A percentile compares a stretch with the other conserved stretches of the same genome.
phyloP scores from a whole-genome alignment of 352 stramenopile genomes.

The Phytophthora multivora region DNA sequence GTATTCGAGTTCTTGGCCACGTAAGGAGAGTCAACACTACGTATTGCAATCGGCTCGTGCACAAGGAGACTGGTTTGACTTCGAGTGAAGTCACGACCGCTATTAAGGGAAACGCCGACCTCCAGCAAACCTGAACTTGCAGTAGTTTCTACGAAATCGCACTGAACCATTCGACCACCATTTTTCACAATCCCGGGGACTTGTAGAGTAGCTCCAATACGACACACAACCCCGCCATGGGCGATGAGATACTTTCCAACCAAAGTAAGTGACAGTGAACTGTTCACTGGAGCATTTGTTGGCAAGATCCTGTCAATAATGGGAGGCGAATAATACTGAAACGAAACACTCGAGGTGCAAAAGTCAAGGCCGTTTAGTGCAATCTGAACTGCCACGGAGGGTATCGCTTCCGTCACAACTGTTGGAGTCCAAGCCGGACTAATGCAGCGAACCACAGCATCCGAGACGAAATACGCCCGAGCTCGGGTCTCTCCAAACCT shows the following conservation, averaged over 20 bases:
- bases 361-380: slow-evolving; percentile 35
- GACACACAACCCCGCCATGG: slow-evolving; percentile 34
- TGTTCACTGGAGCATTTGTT: slow-evolving; percentile 12
- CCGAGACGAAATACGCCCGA: slow-evolving; percentile 27
- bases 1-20: slow-evolving; percentile 20
- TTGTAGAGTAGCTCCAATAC: slow-evolving; percentile 14
- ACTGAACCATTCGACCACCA: slow-evolving; percentile 25
- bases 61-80: slow-evolving; percentile 18
- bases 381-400: slow-evolving; percentile 26
- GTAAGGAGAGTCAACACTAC: slow-evolving; percentile 20
- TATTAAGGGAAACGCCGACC: slow-evolving; percentile 46
- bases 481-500: slow-evolving; percentile 30
- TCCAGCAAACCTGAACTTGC: slow-evolving; percentile 6
- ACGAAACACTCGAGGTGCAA: slow-evolving; percentile 32
- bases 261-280: slow-evolving; percentile 18
- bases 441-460: slow-evolving; percentile 32
- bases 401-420: neutral
- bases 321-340: slow-evolving; percentile 36
- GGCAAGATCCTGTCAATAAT: slow-evolving; percentile 23
- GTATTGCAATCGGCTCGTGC: slow-evolving; percentile 25
- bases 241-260: slow-evolving; percentile 31
- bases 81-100: slow-evolving; percentile 37
- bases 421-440: slow-evolving; percentile 37
- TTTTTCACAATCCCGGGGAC: slow-evolving; percentile 21
- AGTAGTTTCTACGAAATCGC: neutral